Percentiles rank a stretch among this genome's conserved stretches.
phyloP scores from a whole-genome alignment of 768 basidiomycete species.

The Trichaptum fuscoviolaceum region DNA sequence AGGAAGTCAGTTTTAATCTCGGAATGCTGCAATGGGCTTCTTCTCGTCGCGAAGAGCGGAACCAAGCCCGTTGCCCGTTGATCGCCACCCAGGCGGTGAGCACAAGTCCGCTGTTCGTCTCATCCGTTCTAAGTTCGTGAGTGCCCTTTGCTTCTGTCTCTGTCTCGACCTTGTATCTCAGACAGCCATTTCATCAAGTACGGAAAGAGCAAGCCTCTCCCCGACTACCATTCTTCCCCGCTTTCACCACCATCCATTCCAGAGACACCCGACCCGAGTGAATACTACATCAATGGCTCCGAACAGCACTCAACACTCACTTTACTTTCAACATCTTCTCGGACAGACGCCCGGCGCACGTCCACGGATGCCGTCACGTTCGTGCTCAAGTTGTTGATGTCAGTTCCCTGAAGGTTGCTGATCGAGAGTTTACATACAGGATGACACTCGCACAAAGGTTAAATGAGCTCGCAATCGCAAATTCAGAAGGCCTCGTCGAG shows the following conservation, averaged over 20 bases:
- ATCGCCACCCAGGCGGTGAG: constrained; percentile 8
- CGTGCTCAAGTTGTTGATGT: constrained; percentile 10
- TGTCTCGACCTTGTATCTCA: neutral
- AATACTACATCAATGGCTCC: neutral
- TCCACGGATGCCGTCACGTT: constrained; percentile 30
- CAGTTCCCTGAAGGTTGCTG: constrained; percentile 2
- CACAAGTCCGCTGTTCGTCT: constrained; percentile 23
- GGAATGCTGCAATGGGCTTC: constrained; percentile 28
- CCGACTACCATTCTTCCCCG: constrained; percentile 12
- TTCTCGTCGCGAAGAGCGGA: constrained; percentile 34
- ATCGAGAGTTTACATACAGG: constrained; percentile 29
- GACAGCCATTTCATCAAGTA: constrained; percentile 25
- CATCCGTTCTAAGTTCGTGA: constrained; percentile 35
- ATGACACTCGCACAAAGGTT: constrained; percentile 75
- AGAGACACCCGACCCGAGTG: constrained; percentile 1
- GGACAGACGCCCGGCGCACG: constrained; percentile 16
- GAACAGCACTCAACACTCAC: constrained; percentile 2
- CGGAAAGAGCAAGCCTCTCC: constrained; percentile 22
- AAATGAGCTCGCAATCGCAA: constrained; percentile 74
- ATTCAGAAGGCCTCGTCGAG: constrained; percentile 76
- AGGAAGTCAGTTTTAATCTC: neutral
- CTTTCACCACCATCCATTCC: neutral
- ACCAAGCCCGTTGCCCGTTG: constrained; percentile 12
- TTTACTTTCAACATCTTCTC: constrained; percentile 7
- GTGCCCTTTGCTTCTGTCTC: constrained; percentile 15